Conservation (phyloP, 2,329 filamentous ascomycete species). For the Aspergillus sp. region DNA sequence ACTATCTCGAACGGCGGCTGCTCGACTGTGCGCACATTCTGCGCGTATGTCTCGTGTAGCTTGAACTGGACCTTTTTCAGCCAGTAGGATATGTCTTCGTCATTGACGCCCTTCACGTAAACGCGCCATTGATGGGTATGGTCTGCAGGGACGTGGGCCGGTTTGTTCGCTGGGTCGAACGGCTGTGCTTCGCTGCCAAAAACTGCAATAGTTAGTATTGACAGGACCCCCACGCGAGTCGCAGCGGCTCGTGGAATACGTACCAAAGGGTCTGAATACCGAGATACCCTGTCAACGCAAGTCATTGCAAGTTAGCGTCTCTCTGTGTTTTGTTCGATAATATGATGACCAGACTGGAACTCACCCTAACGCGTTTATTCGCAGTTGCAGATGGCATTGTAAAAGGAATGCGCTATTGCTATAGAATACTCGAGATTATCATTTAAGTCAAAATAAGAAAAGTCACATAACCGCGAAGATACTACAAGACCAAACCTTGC, state of each 20-base stretch:
- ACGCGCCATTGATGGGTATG: constrained; percentile 97
- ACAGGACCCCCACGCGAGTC: too few relatives aligned
- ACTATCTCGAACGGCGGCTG: constrained; percentile 72
- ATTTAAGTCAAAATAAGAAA: too few relatives aligned
- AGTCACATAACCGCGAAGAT: too few relatives aligned
- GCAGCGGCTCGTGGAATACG: constrained; percentile 4
- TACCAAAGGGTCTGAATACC: constrained; percentile 41
- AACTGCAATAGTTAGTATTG: constrained; percentile 40
- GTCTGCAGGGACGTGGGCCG: constrained; percentile 68
- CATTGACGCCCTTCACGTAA: constrained; percentile 83
- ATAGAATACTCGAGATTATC: too few relatives aligned
- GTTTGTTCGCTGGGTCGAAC: constrained; percentile 69
- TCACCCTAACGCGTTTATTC: constrained; percentile 44
- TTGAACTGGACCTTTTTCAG: constrained; percentile 96
- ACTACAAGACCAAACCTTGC: neutral
- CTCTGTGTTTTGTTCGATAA: neutral
- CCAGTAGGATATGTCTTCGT: constrained; percentile 90
- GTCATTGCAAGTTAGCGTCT: constrained; percentile 12
- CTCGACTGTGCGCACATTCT: constrained; percentile 78
- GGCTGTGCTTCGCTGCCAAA: constrained; percentile 73
- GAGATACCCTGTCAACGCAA: constrained; percentile 32
- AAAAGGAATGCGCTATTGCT: neutral
- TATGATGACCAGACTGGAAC: constrained; percentile 7
- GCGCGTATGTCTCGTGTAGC: constrained; percentile 91
- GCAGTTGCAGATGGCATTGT: constrained; percentile 47